Percentiles rank a stretch among this genome's conserved stretches.
These are phyloP conservation scores for Endocladia muricata DNA, from an alignment of 31 red algal species.

Conservation along the genomic window DNA sequence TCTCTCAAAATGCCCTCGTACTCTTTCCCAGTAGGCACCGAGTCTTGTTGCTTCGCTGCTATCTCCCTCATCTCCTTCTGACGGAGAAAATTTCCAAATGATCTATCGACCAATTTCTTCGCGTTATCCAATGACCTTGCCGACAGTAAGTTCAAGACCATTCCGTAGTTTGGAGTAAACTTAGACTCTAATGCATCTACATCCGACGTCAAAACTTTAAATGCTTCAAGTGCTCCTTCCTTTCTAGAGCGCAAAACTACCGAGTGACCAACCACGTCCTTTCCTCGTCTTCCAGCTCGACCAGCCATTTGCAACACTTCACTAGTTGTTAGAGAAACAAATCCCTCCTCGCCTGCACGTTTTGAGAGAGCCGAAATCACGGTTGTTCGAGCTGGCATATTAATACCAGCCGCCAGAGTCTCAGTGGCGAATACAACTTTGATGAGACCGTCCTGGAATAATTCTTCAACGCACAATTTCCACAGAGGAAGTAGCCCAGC, in stretches of 20 bases:
- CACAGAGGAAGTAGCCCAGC: constrained; percentile 93
- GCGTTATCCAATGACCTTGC: constrained; percentile 49
- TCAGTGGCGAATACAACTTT: constrained; percentile 99
- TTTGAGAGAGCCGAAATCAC: constrained; percentile 87
- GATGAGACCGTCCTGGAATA: constrained; percentile 93
- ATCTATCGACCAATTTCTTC: constrained; percentile 76
- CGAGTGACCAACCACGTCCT: constrained; percentile 82
- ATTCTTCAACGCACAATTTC: constrained; percentile 86
- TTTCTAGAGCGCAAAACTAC: constrained; percentile 72
- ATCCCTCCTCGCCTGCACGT: constrained; percentile 68
- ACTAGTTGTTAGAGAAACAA: constrained; percentile 67
- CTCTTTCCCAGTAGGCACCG: not conserved
- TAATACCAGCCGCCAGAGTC: constrained; percentile 98
- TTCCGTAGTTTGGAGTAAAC: constrained; percentile 87
- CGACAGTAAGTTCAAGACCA: constrained; percentile 89
- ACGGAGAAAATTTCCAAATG: constrained; percentile 87
- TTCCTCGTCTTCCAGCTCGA: constrained; percentile 93
- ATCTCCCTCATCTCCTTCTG: constrained; percentile 18
- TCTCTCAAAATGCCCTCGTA: constrained; percentile 14
- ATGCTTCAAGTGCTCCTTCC: constrained; percentile 73
- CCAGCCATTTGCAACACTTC: constrained; percentile 97
- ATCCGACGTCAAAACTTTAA: constrained; percentile 58
- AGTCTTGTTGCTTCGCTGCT: not conserved
- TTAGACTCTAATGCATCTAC: constrained; percentile 82
- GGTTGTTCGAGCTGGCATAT: constrained; percentile 98